Evolutionary conservation across 345 rosid genomes (phyloP), one percentile per base, ranked within the genome.

Genomic region (Conringia planisiliqua): DNA sequence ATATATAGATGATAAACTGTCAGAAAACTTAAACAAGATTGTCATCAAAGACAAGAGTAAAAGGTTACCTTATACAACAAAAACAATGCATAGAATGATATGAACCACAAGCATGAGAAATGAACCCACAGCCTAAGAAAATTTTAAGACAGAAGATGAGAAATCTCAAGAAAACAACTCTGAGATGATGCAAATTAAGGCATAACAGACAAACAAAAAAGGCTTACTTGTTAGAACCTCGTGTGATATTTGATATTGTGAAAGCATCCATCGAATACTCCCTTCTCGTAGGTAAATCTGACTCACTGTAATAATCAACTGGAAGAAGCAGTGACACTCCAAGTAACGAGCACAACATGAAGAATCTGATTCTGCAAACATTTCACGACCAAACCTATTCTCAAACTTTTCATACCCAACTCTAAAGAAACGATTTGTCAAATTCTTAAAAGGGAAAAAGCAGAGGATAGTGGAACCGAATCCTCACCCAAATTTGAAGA

Each of bases 71-170:
- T 87, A 75, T 87, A 78, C 78, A 88, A 52, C 39, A 91, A 84
- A 85, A 76, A 83, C 47, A 87, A 70, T 67, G 88, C 97, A 79
- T 84, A 87, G 66, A 89, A 72, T 57, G 98, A 86, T 82, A 94
- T 82, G 60, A 88, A 66, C 81, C 95, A 94, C 85, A 90, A 78
- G 85, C 96, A 88, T 24, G 83, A 56, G 78, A 94, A 88, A 81
- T 94, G 97, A 76, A 88, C 92, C 98, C 97, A 94, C 43, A 94
- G 89, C 91, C 98, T 94, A 81, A 5, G 40, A 73, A 47, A 57
- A 20, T 17, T 56, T 58, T 36, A 38, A 57, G 14, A 55, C 32
- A 32, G 6, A 51, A 32, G 6, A 51, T 60, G 17, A 56, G 26
- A 71, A 59, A 35, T 32, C 2, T 58, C 22, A 58, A 71, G 55